A percentile compares a stretch with the other conserved stretches of the same genome.
phyloP scores from a whole-genome alignment of 306 rosid genomes.

The Fragaria iinumae region DNA sequence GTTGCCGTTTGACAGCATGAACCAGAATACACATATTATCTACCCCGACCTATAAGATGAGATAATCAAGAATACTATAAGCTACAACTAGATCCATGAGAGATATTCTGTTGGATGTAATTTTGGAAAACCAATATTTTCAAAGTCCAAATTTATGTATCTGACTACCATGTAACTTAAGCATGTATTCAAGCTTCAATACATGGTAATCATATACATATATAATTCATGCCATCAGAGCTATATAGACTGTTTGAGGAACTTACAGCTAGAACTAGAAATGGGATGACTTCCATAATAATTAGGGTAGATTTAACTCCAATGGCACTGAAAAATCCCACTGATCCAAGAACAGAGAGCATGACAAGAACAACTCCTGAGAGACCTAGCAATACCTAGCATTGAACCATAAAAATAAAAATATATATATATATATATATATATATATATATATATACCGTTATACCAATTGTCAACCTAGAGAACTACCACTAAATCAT shows the following conservation, averaged over 20 bases:
- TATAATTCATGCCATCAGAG: neutral
- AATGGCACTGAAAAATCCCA: slow-evolving; percentile 83
- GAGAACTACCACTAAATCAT: slow-evolving; percentile 10
- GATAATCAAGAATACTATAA: neutral
- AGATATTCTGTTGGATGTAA: neutral
- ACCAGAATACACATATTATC: slow-evolving; percentile 98
- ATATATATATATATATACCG: neutral
- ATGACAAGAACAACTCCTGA: slow-evolving; percentile 88
- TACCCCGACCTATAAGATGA: slow-evolving; percentile 79
- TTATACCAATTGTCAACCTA: slow-evolving; percentile 4
- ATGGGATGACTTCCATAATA: slow-evolving; percentile 98
- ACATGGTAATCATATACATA: neutral
- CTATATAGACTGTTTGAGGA: slow-evolving; percentile 8
- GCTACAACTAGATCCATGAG: neutral
- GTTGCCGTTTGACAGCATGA: slow-evolving; percentile 93
- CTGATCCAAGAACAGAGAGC: slow-evolving; percentile 95
- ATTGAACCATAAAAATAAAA: slow-evolving; percentile 20
- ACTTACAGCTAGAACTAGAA: slow-evolving; percentile 98
- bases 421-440: no score
- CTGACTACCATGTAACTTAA: neutral
- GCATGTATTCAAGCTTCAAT: neutral
- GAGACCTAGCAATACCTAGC: slow-evolving; percentile 91
- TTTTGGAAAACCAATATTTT: neutral
- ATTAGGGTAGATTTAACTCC: slow-evolving; percentile 93
- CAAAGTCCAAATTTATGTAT: neutral